phyloP scores from a whole-genome alignment of 768 basidiomycete species.

The Udeniomyces megalosporus region DNA sequence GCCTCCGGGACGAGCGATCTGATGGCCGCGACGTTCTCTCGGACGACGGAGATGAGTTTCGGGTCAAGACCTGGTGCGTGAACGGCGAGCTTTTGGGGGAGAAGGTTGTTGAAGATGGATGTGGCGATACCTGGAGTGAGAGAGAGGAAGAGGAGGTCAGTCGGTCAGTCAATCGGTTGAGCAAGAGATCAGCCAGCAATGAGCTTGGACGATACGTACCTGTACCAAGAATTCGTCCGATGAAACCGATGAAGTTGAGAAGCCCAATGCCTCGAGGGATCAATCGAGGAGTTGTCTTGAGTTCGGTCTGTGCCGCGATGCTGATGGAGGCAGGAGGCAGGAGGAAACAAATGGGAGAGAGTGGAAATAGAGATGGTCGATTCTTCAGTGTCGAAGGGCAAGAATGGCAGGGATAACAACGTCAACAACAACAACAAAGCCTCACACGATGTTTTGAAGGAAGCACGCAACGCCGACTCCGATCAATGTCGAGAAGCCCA shows the following conservation, averaged over 20 bases:
- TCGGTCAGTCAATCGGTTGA: not conserved
- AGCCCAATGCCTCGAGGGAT: conserved; percentile 12
- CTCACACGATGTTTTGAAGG: conserved; percentile 18
- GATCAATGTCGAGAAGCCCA: conserved; percentile 20
- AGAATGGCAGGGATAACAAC: not conserved
- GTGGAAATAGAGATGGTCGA: too few relatives aligned
- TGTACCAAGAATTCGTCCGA: not conserved
- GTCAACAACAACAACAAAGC: too few relatives aligned
- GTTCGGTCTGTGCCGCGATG: conserved; percentile 16
- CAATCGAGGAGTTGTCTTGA: conserved; percentile 14
- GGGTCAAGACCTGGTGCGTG: not conserved
- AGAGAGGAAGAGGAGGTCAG: conserved; percentile 6
- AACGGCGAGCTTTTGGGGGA: not conserved
- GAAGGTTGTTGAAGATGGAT: conserved; percentile 21
- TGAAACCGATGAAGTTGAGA: conserved; percentile 6
- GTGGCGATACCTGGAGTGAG: conserved; percentile 17
- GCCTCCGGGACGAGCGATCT: not conserved
- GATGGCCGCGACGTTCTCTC: conserved; percentile 3
- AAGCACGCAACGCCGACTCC: conserved; percentile 20
- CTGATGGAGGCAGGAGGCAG: not conserved
- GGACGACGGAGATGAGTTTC: not conserved
- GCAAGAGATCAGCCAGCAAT: not conserved
- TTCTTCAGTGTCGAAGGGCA: not conserved
- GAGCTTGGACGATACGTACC: not conserved
- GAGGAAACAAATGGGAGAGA: too few relatives aligned